A percentile compares a stretch with the other conserved stretches of the same genome.
phyloP scores from a whole-genome alignment of 306 rosid species.

The Quercus cerris region DNA sequence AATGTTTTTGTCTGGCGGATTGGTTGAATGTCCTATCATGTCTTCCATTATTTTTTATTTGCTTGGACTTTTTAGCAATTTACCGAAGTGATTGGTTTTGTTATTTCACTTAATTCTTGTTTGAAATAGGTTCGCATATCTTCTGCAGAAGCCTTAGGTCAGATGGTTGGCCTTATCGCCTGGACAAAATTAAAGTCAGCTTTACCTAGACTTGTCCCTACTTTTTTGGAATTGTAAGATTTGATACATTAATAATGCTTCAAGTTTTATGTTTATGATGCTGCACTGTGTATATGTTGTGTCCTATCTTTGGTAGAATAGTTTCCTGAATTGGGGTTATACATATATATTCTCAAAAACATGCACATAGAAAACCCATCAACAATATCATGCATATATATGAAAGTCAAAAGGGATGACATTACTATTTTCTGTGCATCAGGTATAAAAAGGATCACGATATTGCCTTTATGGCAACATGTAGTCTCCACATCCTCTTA shows the following conservation, averaged over 20 bases:
- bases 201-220: constrained; percentile 81
- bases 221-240: constrained; percentile 88
- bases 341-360: not conserved
- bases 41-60: constrained; percentile 8
- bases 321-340: constrained; percentile 1
- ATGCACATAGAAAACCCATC: not conserved
- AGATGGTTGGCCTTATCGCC: constrained; percentile 86
- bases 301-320: constrained; percentile 4
- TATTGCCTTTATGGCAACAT: constrained; percentile 72
- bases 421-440: constrained; percentile 23
- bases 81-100: not conserved
- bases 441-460: constrained; percentile 89
- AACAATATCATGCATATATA: not conserved
- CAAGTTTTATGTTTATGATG: constrained; percentile 2
- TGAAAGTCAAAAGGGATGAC: constrained; percentile 3
- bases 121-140: constrained; percentile 65
- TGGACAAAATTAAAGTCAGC: constrained; percentile 79
- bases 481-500: constrained; percentile 84
- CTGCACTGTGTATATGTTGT: constrained; percentile 9
- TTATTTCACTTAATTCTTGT: constrained; percentile 5
- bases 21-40: not conserved
- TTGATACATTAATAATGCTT: constrained; percentile 19
- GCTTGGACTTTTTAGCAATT: constrained; percentile 4
- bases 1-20: not conserved
- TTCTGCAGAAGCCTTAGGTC: constrained; percentile 89